Percentiles rank a stretch among this genome's conserved stretches.
phyloP scores from a whole-genome alignment of 1,139 yeast species.

The Sugiyamaella xylanicola region DNA sequence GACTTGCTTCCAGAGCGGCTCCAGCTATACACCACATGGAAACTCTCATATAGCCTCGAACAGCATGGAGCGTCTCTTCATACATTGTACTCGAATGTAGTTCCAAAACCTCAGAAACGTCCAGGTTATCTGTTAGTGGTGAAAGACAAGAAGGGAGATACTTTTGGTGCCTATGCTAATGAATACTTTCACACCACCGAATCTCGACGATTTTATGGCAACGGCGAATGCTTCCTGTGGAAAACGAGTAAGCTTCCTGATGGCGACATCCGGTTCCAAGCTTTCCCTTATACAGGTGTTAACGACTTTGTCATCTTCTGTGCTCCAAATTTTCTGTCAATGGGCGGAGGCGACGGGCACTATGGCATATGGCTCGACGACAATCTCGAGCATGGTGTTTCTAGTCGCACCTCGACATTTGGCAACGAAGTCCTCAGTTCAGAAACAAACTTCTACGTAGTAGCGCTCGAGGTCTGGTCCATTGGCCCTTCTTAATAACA shows the following conservation, averaged over 20 bases:
- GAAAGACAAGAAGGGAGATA: slow-evolving; percentile 59
- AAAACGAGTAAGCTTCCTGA: slow-evolving; percentile 42
- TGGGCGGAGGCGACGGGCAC: slow-evolving; percentile 93
- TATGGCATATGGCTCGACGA: slow-evolving; percentile 91
- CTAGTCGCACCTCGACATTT: slow-evolving; percentile 78
- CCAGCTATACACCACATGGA: slow-evolving; percentile 79
- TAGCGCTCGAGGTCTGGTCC: slow-evolving; percentile 84
- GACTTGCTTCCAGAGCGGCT: slow-evolving; percentile 72
- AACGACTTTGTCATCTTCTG: slow-evolving; percentile 87
- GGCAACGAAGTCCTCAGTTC: slow-evolving; percentile 80
- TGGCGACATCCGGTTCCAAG: slow-evolving; percentile 56
- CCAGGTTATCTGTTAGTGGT: slow-evolving; percentile 74
- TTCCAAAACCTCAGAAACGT: slow-evolving; percentile 44
- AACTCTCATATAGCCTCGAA: slow-evolving; percentile 74
- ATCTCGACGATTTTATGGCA: slow-evolving; percentile 73
- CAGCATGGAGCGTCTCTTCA: slow-evolving; percentile 88
- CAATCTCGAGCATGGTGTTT: slow-evolving; percentile 71
- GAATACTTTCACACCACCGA: slow-evolving; percentile 71
- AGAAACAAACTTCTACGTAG: slow-evolving; percentile 68
- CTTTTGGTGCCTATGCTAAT: slow-evolving; percentile 84
- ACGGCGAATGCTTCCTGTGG: slow-evolving; percentile 96
- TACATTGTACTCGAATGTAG: slow-evolving; percentile 59
- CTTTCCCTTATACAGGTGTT: slow-evolving; percentile 84
- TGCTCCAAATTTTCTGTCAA: slow-evolving; percentile 71
- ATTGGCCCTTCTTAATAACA: not conserved